A percentile compares a stretch with the other conserved stretches of the same genome.
Evolutionary conservation across 805 yeast genomes (phyloP).

Genomic region (Metschnikowia orientalis): DNA sequence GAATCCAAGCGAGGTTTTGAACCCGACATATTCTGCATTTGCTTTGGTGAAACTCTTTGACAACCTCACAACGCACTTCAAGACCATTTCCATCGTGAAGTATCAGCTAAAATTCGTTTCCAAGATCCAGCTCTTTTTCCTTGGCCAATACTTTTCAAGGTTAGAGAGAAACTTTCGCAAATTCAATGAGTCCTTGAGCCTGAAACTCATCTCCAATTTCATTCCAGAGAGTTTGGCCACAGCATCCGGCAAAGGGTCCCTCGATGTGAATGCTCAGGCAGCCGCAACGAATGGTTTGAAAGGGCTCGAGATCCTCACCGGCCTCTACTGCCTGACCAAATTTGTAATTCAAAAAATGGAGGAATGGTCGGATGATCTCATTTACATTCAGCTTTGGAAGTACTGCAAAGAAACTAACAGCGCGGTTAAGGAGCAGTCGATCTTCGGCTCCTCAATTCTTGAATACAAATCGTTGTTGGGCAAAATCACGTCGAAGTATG

Average conservation of each 20-base stretch:
- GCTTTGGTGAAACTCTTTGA: conserved; percentile 55
- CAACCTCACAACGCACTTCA: conserved; percentile 52
- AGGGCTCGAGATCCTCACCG: conserved; percentile 28
- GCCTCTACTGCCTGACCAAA: conserved; percentile 33
- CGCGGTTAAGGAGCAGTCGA: conserved; percentile 20
- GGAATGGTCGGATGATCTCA: conserved; percentile 36
- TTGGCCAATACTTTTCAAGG: conserved; percentile 46
- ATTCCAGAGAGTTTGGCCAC: conserved; percentile 26
- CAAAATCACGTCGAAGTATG: conserved; percentile 21
- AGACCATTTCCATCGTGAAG: conserved; percentile 44
- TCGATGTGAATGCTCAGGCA: conserved; percentile 67
- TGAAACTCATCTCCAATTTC: conserved; percentile 29
- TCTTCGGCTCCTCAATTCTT: conserved; percentile 26
- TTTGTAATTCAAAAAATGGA: conserved; percentile 28
- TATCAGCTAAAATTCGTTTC: conserved; percentile 52
- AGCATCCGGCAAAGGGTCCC: conserved; percentile 1
- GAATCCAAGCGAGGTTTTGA: conserved; percentile 15
- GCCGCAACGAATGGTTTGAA: conserved; percentile 66
- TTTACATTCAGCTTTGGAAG: conserved; percentile 39
- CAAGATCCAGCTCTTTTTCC: conserved; percentile 52
- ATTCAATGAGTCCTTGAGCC: conserved; percentile 36
- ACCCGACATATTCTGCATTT: conserved; percentile 61
- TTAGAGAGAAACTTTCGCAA: conserved; percentile 34
- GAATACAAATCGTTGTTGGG: conserved; percentile 22
- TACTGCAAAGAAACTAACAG: conserved; percentile 22